These are phyloP conservation scores for Scutellaria minor DNA, from an alignment of 257 asterid genomes.

Conservation along the genomic window DNA sequence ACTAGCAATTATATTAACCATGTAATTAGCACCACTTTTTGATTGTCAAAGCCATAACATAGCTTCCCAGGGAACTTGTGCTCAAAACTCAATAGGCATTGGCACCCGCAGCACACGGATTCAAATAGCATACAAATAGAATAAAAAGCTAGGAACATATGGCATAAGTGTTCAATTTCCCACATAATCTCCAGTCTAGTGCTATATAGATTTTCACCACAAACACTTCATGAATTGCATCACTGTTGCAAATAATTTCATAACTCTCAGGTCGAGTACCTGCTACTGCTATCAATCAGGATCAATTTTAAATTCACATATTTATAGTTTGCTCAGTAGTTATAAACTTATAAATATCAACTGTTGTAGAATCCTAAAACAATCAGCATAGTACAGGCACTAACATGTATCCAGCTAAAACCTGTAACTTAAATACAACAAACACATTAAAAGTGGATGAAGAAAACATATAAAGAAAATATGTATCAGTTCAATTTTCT, in stretches of 20 bases:
- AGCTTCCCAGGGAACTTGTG: too few species aligned
- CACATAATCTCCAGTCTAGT: too few species aligned
- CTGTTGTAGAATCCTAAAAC: slow-evolving; percentile 13
- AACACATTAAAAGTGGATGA: neutral
- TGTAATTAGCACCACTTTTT: neutral
- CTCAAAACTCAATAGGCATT: too few species aligned
- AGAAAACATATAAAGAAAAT: neutral
- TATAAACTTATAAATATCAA: neutral
- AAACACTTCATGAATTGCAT: neutral
- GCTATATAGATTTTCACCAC: neutral
- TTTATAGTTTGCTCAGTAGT: neutral
- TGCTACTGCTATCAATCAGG: neutral
- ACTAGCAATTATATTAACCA: neutral
- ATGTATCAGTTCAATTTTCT: neutral
- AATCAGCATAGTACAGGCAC: slow-evolving; percentile 12
- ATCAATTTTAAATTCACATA: neutral
- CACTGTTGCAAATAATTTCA: neutral
- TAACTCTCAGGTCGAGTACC: neutral
- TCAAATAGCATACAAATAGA: too few species aligned
- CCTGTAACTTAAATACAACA: neutral
- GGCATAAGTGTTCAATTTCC: too few species aligned
- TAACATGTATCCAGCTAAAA: neutral
- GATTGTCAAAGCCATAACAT: neutral
- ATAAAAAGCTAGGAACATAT: too few species aligned
- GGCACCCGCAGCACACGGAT: too few species aligned